A percentile compares a stretch with the other conserved stretches of the same genome.
phyloP scores from a whole-genome alignment of 2,329 filamentous ascomycete genomes.

The Penicillium oxalicum region DNA sequence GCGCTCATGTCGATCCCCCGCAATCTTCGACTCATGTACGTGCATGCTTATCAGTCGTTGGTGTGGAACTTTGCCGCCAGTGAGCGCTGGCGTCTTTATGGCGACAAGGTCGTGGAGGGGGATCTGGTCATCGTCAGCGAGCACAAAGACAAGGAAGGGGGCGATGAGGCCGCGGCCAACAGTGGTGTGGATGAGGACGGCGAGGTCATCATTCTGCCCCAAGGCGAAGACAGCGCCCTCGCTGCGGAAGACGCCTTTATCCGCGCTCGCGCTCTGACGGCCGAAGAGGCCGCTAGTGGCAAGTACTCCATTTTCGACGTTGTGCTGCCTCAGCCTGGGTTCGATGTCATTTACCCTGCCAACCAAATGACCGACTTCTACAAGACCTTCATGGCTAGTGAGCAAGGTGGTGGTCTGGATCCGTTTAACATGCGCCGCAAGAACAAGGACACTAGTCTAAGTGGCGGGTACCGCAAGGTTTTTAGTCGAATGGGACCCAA shows the following conservation, averaged over 20 bases:
- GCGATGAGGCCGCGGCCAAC: slow-evolving; percentile 23
- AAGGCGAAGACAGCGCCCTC: slow-evolving; percentile 51
- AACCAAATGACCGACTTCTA: slow-evolving; percentile 85
- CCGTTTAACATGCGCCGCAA: slow-evolving; percentile 80
- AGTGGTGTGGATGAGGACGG: slow-evolving; percentile 54
- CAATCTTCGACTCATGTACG: slow-evolving; percentile 84
- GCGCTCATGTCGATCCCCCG: slow-evolving; percentile 74
- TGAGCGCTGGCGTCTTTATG: slow-evolving; percentile 71
- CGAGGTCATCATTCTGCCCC: slow-evolving; percentile 59
- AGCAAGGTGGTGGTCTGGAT: slow-evolving; percentile 70
- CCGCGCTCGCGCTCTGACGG: slow-evolving; percentile 67
- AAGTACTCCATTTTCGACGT: slow-evolving; percentile 78
- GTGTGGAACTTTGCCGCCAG: slow-evolving; percentile 88
- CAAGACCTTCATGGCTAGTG: slow-evolving; percentile 73
- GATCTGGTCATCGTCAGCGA: slow-evolving; percentile 70
- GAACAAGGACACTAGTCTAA: slow-evolving; percentile 82
- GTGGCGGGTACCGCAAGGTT: slow-evolving; percentile 80
- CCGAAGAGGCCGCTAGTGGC: slow-evolving; percentile 71
- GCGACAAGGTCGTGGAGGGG: slow-evolving; percentile 68
- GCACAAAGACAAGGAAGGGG: slow-evolving; percentile 45
- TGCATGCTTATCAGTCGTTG: slow-evolving; percentile 91
- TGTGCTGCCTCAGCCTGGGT: slow-evolving; percentile 88
- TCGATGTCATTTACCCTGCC: slow-evolving; percentile 75
- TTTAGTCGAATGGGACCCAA: slow-evolving; percentile 62
- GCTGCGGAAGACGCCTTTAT: slow-evolving; percentile 53